Percentiles rank a stretch among this genome's conserved stretches.
These are phyloP conservation scores for Teratosphaeria viscida DNA, from an alignment of 2,329 filamentous ascomycete species.

Conservation along the genomic window DNA sequence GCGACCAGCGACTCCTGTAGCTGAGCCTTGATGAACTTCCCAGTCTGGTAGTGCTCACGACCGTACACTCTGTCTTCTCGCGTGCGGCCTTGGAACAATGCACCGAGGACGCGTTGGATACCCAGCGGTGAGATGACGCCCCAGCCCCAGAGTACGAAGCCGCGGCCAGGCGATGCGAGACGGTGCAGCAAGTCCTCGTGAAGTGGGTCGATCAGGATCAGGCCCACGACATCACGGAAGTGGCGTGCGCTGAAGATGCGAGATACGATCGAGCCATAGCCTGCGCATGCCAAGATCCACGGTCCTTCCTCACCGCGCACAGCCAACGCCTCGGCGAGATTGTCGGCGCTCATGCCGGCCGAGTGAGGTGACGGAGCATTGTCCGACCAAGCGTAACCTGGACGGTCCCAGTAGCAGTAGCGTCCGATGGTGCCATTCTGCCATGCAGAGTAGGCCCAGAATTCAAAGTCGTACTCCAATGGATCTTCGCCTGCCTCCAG, in stretches of 20 bases:
- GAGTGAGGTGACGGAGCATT: slow-evolving; percentile 89
- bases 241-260: slow-evolving; percentile 86
- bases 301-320: slow-evolving; percentile 73
- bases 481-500: slow-evolving; percentile 75
- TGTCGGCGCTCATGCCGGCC: slow-evolving; percentile 84
- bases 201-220: slow-evolving; percentile 77
- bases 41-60: slow-evolving; percentile 62
- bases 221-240: slow-evolving; percentile 59
- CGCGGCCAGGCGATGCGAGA: slow-evolving; percentile 56
- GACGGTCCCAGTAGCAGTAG: slow-evolving; percentile 93
- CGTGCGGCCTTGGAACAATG: slow-evolving; percentile 69
- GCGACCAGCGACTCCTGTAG: slow-evolving; percentile 89
- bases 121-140: slow-evolving; percentile 82
- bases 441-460: slow-evolving; percentile 65
- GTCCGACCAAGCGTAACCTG: slow-evolving; percentile 79
- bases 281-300: slow-evolving; percentile 79
- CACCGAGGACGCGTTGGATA: slow-evolving; percentile 66
- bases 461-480: slow-evolving; percentile 67
- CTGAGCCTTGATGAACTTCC: slow-evolving; percentile 79
- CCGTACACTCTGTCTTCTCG: slow-evolving; percentile 81
- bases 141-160: slow-evolving; percentile 77
- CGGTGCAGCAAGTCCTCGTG: slow-evolving; percentile 75
- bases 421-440: slow-evolving; percentile 72
- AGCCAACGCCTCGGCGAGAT: slow-evolving; percentile 74
- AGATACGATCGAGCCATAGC: slow-evolving; percentile 78